Evolutionary conservation across 2,329 filamentous ascomycete species (phyloP), one percentile per base, ranked within the genome.

Genomic region (Ophiostoma pallidulum): DNA sequence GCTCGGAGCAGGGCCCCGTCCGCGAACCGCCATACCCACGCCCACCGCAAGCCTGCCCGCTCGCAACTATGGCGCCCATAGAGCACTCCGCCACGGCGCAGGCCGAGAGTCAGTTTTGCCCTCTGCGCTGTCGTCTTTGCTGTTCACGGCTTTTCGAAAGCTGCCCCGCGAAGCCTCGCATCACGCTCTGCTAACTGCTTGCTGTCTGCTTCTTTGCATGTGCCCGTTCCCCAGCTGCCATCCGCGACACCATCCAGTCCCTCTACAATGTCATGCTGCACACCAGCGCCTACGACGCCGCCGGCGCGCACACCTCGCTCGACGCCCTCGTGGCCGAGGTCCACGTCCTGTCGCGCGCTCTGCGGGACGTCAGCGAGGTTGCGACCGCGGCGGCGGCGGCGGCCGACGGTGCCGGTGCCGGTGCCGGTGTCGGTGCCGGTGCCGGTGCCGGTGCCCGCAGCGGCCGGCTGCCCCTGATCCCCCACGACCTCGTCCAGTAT

Each of bases 251-350:
- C 51, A 78, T 82, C 61, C 76, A 81, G 58, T 75, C 78, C 55
- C 71, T 82, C 35, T 82, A 78, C 68, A 71, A 78, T 56, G 64
- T 81, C 50, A 77, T 80, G 70, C 75, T 83, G 39, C 78, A 82
- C 58, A 69, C 76, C 24, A 71, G 75, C 28, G 72, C 74, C 50
- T 84, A 82, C 66, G 77, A 82, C 66, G 65, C 67, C 35, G 52
- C 48, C 39, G 58, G 57, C 50, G 64, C 64, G 50, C 67, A 69
- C 1, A 66, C 76, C 12, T 74, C 72, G 33, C 69, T 68, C 54
- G 75, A 81, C 32, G 74, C 80, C 26, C 70, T 84, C 33, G 66
- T 73, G 36, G 63, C 64, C 51, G 72, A 78, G 61, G 66, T 82
- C 64, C 74, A 60, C 54, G 62, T 63, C 6, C 67, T 73, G 44